Percentiles rank a stretch among this genome's conserved stretches.
phyloP scores from a whole-genome alignment of 345 rosid genomes.

The Citrus sinensis region DVS_A1.0 CM039165.1:8049001-8049500 shows the following conservation, averaged over 20 bases:
- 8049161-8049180: conserved; percentile 67
- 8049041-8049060: neutral
- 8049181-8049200: conserved; percentile 54
- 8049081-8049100: conserved; percentile 20
- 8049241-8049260: conserved; percentile 67
- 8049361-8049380: conserved; percentile 87
- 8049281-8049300: conserved; percentile 41
- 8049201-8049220: conserved; percentile 34
- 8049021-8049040: conserved; percentile 4
- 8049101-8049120: conserved; percentile 79
- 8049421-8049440: conserved; percentile 90
- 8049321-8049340: conserved; percentile 16
- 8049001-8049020: conserved; percentile 4
- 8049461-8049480: conserved; percentile 55
- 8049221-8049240: conserved; percentile 36
- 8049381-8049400: conserved; percentile 65
- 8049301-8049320: conserved; percentile 5
- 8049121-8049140: conserved; percentile 87
- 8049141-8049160: conserved; percentile 68
- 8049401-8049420: conserved; percentile 81
- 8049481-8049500: conserved; percentile 94
- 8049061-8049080: conserved; percentile 7
- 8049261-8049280: conserved; percentile 74
- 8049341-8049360: conserved; percentile 28
- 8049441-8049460: conserved; percentile 65